Evolutionary conservation across 1,284 basidiomycete species (phyloP), one percentile per base, ranked within the genome.

Genomic region (Tilletiopsis washingtonensis): DNA sequence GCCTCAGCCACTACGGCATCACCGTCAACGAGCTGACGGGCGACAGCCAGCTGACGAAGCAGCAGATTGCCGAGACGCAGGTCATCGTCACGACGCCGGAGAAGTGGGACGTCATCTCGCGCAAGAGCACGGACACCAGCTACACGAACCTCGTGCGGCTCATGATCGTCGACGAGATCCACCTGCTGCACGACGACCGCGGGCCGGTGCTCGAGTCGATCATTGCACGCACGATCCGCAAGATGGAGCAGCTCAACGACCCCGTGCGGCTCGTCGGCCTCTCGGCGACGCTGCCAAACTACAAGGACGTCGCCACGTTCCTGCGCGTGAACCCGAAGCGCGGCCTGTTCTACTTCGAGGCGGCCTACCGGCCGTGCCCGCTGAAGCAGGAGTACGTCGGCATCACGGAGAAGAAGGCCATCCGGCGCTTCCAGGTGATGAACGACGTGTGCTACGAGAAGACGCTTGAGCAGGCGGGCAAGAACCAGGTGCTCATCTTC

Each of bases 401-500:
- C 56, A 84, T 99, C 57, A 97, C 93, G 0, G 94, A 98, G 78
- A 97, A 96, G 80, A 98, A 97, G 77, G 94, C 94, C 0, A 97
- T 98, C 80, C 97, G 94, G 75, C 83, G 94, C 3, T 87, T 93
- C 71, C 91, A 97, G 72, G 84, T 97, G 56, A 93, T 91, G 81
- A 99, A 99, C 76, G 91, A 98, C 73, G 91, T 98, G 37, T 94
- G 91, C 74, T 98, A 98, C 78, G 93, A 98, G 74, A 99, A 98
- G 77, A 64, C 69, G 26, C 57, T 69, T 40, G 68, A 71, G 23
- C 69, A 71, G 37, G 66, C 64, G 5, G 67, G 59, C n/a, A 60
- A 66, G 47, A 71, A 69, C 37, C 67, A 69, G 49, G 59, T 71
- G 0, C 81, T 98, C 29, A 91, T 98, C 27, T 98, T 98, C 69